phyloP scores from a whole-genome alignment of 2,329 filamentous ascomycete genomes.

The Aspergillus sp. region DNA sequence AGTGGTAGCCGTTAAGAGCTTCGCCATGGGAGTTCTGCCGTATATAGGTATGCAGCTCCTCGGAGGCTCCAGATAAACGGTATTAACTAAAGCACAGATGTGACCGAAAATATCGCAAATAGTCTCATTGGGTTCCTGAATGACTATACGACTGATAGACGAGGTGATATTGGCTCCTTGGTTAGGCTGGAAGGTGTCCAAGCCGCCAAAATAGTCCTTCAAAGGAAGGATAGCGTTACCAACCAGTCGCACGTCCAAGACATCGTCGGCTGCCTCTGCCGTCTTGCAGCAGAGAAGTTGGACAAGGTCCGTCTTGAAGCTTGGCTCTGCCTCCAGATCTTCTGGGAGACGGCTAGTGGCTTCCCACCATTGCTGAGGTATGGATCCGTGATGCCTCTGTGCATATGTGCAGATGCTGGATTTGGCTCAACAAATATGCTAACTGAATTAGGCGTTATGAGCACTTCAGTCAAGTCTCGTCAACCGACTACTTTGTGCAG shows the following conservation, averaged over 20 bases:
- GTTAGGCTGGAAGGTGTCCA: conserved; percentile 77
- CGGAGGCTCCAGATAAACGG: neutral
- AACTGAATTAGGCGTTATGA: conserved; percentile 37
- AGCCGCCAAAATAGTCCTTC: conserved; percentile 51
- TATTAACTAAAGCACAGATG: conserved; percentile 28
- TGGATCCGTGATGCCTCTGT: neutral
- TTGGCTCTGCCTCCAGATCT: conserved; percentile 44
- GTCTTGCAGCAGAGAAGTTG: conserved; percentile 83
- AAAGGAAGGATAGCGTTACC: conserved; percentile 14
- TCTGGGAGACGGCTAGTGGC: conserved; percentile 37
- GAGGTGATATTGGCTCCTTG: conserved; percentile 86
- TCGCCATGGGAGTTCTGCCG: conserved; percentile 38
- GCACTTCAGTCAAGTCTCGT: conserved; percentile 47
- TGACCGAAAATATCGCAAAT: conserved; percentile 27
- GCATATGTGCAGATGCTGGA: neutral
- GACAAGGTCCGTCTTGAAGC: conserved; percentile 72
- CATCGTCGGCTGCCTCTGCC: conserved; percentile 51
- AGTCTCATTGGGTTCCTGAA: conserved; percentile 56
- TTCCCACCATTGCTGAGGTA: conserved; percentile 45
- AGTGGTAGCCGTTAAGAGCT: conserved; percentile 40
- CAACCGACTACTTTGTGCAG: conserved; percentile 43
- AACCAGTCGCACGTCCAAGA: conserved; percentile 22
- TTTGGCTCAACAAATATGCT: conserved; percentile 7
- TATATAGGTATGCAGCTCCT: conserved; percentile 31
- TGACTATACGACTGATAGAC: conserved; percentile 86